Base-by-base conservation (phyloP, 345 rosid genomes). In the Lumnitzera littorea region DNA sequence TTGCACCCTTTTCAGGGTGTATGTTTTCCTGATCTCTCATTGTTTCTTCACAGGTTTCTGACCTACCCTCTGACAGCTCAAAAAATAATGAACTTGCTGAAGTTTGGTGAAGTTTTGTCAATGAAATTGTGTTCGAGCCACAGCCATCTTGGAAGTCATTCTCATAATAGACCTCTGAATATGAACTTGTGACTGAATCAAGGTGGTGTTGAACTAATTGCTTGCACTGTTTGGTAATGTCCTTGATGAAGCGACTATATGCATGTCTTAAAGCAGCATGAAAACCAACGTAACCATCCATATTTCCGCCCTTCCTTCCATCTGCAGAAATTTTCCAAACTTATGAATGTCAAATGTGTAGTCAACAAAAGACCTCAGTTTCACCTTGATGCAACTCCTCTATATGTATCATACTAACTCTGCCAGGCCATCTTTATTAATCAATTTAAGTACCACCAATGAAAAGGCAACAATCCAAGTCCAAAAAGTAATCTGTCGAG, bases 171-270 rank as follows among this genome's bases (percentile, higher is more conserved):
- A 88, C 95, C 78, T 77, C 90, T 56, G 97, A 94, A 66, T 94
- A 90, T 70, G 97, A 88, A 53, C 99, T 90, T 4, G 97, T 94
- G 27, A 82, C 97, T 41, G 99, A 94, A 80, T 94, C 95, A 55
- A 90, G 95, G 74, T 90, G 99, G 67, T 94, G 97, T 61, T 91
- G 78, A 63, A 86, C 89, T 67, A 90, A 66, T 61, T 90, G 88
- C 82, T 88, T 90, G 80, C 99, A 88, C 57, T 90, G 86, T 76
- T 86, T 86, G 11, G 96, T 80, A 46, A 88, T 88, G 55, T 88
- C 87, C 72, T 73, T 83, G 62, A 94, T 75, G 60, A 94, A 88
- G 16, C 82, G 81, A 64, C 51, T 78, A 72, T 90, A 90, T 50
- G 89, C 79, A 24, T 84, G 95, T 66, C 95, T 83, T 65, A 90